Evolutionary conservation across 805 yeast species (phyloP).

Genomic region (Lipomyces japonicus): DNA sequence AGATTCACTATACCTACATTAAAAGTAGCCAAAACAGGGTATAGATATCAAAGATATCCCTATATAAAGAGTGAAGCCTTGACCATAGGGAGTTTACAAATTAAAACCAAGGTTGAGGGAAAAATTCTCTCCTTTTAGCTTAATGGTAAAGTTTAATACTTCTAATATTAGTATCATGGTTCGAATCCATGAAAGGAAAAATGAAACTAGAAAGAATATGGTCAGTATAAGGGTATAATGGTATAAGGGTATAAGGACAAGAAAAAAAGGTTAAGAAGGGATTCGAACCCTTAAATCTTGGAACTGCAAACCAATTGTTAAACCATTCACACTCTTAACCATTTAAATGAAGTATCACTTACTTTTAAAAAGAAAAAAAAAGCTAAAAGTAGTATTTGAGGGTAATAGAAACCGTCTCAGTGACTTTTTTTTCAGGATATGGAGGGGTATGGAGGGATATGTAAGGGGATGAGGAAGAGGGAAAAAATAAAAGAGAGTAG

Average conservation of each 20-base stretch:
- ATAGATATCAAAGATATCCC: no score
- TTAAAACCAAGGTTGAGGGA: background rate
- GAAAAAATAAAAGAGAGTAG: background rate
- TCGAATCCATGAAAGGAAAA: background rate
- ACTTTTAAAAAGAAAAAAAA: background rate
- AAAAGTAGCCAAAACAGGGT: no score
- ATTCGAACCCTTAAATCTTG: background rate
- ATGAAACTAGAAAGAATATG: no score
- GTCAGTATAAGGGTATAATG: no score
- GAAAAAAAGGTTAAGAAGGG: background rate
- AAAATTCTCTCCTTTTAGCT: background rate
- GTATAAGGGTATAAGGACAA: background rate
- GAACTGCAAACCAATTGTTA: background rate
- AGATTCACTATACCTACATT: slow-evolving; percentile 34
- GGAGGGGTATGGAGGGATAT: no score
- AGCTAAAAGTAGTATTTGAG: no score
- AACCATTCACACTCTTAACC: background rate
- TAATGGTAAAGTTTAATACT: background rate
- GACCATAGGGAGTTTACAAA: no score
- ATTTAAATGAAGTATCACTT: background rate
- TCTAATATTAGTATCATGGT: background rate
- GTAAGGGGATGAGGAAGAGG: no score
- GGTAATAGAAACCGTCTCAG: no score
- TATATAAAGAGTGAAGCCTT: no score
- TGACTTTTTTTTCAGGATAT: no score